Percentiles rank a stretch among this genome's conserved stretches.
Evolutionary conservation across 352 stramenopile genomes (phyloP).

Genomic region (Globisporangium cylindrosporum): DNA sequence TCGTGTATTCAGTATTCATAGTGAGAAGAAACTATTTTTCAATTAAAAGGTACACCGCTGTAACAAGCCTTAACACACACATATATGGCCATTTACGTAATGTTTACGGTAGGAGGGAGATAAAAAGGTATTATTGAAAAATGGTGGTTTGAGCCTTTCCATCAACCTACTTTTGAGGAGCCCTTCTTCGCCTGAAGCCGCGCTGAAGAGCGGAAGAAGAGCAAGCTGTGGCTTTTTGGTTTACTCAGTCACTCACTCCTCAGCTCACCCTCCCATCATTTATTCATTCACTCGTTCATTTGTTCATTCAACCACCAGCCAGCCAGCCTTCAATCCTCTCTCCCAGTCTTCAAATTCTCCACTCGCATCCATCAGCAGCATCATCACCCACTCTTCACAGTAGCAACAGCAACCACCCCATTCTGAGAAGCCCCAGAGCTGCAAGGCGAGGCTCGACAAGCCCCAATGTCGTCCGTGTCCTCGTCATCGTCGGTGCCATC

Average conservation of each 20-base stretch:
- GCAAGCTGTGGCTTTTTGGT: neutral
- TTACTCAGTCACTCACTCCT: neutral
- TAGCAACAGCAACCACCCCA: neutral
- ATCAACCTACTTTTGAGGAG: neutral
- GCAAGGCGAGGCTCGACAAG: neutral
- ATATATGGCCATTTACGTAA: neutral
- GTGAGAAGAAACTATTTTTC: neutral
- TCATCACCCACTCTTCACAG: neutral
- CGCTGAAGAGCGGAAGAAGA: too few species aligned
- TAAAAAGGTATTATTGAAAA: neutral
- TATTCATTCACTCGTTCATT: neutral
- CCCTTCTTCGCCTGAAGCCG: too few species aligned
- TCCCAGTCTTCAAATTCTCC: neutral
- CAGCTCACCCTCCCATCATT: too few species aligned
- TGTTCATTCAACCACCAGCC: neutral
- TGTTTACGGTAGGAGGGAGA: neutral
- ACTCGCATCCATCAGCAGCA: neutral
- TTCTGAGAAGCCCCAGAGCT: neutral
- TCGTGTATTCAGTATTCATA: neutral
- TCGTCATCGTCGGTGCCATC: neutral
- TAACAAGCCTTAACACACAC: neutral
- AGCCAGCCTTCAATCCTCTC: neutral
- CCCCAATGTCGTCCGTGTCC: constrained; percentile 1
- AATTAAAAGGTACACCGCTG: neutral
- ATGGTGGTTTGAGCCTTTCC: neutral